Evolutionary conservation across 208 protist genomes (phyloP).

Genomic region (Acanthamoeba lenticulata): DNA sequence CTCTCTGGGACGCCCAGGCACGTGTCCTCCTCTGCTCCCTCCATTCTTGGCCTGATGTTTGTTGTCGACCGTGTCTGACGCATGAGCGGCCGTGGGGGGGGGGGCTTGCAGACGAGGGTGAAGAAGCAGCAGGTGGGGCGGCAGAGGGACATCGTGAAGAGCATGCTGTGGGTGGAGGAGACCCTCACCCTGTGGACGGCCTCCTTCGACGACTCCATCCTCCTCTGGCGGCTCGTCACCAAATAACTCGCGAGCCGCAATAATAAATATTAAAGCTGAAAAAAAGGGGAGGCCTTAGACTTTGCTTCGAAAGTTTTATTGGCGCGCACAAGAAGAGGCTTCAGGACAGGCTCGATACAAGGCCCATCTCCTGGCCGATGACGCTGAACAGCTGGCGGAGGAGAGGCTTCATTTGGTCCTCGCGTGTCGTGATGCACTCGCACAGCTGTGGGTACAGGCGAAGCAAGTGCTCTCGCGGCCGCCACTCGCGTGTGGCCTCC

Average conservation of each 20-base stretch:
- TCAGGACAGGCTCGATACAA: no score
- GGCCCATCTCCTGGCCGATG: background rate
- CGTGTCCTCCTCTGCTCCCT: background rate
- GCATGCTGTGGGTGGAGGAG: slow-evolving; percentile 16
- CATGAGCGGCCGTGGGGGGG: background rate
- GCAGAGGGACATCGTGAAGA: background rate
- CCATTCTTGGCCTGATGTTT: background rate
- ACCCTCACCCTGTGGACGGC: slow-evolving; percentile 31
- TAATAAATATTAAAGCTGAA: no score
- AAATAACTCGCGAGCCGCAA: no score
- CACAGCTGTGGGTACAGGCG: slow-evolving; percentile 50
- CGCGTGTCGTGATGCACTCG: slow-evolving; percentile 62
- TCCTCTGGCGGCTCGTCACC: slow-evolving; percentile 9
- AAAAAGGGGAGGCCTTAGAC: no score
- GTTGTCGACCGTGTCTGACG: background rate
- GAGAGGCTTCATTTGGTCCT: slow-evolving; percentile 7
- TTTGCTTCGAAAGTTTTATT: no score
- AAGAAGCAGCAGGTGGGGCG: slow-evolving; percentile 10
- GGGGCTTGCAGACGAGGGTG: background rate
- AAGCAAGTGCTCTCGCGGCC: slow-evolving; percentile 20
- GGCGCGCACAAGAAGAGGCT: no score
- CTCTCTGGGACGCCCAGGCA: background rate
- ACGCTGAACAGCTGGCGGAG: slow-evolving; percentile 36
- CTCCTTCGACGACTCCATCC: background rate
- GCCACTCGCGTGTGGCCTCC: background rate